Evolutionary conservation across 768 basidiomycete genomes (phyloP).

Genomic region (Clitopilus passeckerianus): DNA sequence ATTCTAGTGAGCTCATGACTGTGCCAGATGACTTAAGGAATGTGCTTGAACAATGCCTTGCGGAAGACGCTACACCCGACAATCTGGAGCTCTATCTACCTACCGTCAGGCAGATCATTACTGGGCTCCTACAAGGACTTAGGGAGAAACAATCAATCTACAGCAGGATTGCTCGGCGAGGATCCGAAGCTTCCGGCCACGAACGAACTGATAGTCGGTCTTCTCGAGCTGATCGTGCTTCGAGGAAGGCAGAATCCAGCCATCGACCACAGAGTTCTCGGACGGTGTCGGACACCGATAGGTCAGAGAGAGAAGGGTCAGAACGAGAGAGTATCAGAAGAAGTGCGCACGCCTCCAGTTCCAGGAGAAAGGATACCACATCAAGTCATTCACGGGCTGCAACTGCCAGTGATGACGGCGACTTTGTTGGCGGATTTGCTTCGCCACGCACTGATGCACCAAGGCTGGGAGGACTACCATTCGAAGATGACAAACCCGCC

Average conservation of each 20-base stretch:
- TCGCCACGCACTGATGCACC: conserved; percentile 12
- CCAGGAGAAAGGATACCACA: conserved; percentile 25
- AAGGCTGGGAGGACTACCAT: conserved; percentile 5
- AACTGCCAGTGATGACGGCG: conserved; percentile 26
- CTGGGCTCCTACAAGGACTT: conserved; percentile 88
- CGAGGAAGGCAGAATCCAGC: conserved; percentile 32
- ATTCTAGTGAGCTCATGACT: conserved; percentile 70
- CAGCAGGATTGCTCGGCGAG: conserved; percentile 60
- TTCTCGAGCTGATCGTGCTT: conserved; percentile 41
- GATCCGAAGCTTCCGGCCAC: conserved; percentile 41
- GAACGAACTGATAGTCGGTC: conserved; percentile 56
- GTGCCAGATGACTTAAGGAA: conserved; percentile 88
- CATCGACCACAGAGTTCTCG: conserved; percentile 49
- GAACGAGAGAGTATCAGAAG: conserved; percentile 35
- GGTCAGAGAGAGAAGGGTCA: conserved; percentile 4
- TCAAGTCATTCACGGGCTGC: neutral
- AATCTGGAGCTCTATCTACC: conserved; percentile 90
- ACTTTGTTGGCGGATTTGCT: conserved; percentile 51
- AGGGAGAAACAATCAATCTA: conserved; percentile 88
- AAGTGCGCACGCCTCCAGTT: conserved; percentile 35
- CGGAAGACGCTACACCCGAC: conserved; percentile 82
- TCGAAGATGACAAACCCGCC: conserved; percentile 11
- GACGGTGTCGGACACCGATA: conserved; percentile 32
- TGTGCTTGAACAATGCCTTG: conserved; percentile 86
- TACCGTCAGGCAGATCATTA: conserved; percentile 88